A percentile compares a stretch with the other conserved stretches of the same genome.
Conservation (phyloP, 345 rosid genomes). For the Chamaenerion angustifolium region DNA sequence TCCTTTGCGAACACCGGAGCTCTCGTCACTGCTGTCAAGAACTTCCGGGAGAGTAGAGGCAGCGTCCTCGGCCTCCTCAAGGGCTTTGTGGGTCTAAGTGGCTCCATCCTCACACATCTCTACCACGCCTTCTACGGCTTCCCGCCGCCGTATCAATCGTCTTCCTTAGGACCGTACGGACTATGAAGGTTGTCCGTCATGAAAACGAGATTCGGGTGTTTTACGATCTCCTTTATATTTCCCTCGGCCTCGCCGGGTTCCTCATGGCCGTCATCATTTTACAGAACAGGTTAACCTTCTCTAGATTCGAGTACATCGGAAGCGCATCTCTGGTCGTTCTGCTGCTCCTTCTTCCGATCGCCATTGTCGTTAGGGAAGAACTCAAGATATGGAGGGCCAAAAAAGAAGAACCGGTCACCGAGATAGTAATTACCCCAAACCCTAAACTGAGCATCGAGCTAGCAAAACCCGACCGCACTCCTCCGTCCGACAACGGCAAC, state of each 20-base stretch:
- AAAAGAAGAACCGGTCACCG: constrained; percentile 3
- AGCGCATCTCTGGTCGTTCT: too few species aligned
- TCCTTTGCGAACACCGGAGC: too few species aligned
- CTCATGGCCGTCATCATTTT: too few species aligned
- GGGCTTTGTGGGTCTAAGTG: constrained; percentile 24
- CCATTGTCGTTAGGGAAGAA: constrained; percentile 17
- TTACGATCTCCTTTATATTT: too few species aligned
- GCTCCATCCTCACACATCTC: constrained; percentile 19
- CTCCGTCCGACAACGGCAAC: too few species aligned
- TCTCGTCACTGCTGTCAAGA: too few species aligned
- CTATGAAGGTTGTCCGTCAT: constrained; percentile 12
- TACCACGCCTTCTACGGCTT: constrained; percentile 27
- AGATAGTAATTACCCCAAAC: constrained; percentile 8
- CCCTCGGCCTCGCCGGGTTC: too few species aligned
- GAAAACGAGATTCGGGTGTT: constrained; percentile 17
- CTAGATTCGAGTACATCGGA: too few species aligned
- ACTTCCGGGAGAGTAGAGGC: too few species aligned
- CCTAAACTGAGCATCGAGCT: too few species aligned
- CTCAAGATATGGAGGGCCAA: constrained; percentile 7
- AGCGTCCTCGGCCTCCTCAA: constrained; percentile 23
- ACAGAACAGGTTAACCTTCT: too few species aligned
- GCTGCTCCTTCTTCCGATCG: too few species aligned
- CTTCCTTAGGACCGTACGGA: constrained; percentile 20
- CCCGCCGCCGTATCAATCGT: constrained; percentile 20
- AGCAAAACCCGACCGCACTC: neutral